Evolutionary conservation across 225 moss, liverwort and hornwort genomes (phyloP), one percentile per base, ranked within the genome.

Genomic region (Bryoerythrophyllum caledonicum): DNA sequence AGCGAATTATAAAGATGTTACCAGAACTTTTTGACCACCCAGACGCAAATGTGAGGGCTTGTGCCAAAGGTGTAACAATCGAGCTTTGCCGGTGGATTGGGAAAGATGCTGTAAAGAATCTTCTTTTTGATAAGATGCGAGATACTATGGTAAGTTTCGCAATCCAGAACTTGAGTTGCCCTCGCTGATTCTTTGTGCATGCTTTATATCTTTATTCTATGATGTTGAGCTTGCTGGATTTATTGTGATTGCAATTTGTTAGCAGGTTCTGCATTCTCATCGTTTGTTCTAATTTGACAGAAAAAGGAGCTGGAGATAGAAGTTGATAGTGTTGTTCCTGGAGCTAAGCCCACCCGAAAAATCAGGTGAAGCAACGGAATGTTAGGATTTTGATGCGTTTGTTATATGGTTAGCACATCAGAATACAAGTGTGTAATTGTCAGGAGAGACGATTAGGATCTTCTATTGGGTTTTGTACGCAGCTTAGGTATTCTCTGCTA

Each of bases 61-160:
- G 89, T 82, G 86, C 93, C 24, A 93, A 93, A 77, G 93, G 93
- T 16, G 74, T 93, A 74, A 93, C 93, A 74, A 90, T 93, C 77
- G 93, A 93, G 76, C 80, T 93, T 28, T 93, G 93, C 82, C 93
- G 93, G 58, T 93, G 93, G 93, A 93, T 93, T 79, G 91, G 93
- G 24, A 91, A 90, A 80, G 93, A 93, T 44, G 68, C 89, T 60
- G 93, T 93, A 55, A 93, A 93, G 61, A 86, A 89, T 60, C 82
- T 93, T 20, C 83, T 93, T 12, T 91, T 93, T 65, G 93, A 93
- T 68, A 93, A 91, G 75, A 93, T 93, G 93, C 80, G 93, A 65
- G 93, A 93, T 64, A 91, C 91, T 27, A 93, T 93, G 93, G 86
- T 86, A 77, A 65, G 82, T 69, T 75, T 54, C 23, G 53, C 28